phyloP scores from a whole-genome alignment of 2,329 filamentous ascomycete genomes.

The Colletotrichum filicis region DNA sequence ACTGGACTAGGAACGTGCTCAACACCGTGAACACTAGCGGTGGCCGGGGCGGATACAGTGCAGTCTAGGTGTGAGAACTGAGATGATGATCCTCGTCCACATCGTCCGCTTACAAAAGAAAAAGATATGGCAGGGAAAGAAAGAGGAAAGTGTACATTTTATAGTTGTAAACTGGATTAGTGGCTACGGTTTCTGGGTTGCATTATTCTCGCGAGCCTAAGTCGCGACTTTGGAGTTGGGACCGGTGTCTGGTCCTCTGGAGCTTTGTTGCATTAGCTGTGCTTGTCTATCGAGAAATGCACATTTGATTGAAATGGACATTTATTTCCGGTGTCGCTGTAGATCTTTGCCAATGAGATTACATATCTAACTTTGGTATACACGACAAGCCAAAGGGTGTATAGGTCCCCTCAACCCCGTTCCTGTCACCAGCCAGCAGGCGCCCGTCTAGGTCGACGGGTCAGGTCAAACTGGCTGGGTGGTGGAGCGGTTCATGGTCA shows the following conservation, averaged over 20 bases:
- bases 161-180: constrained; percentile 16
- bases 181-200: constrained; percentile 8
- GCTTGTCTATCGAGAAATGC: constrained; percentile 5
- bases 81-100: too few relatives aligned
- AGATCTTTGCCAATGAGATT: background rate
- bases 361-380: too few relatives aligned
- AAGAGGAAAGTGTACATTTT: constrained; percentile 22
- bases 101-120: too few relatives aligned
- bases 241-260: constrained; percentile 1
- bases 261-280: constrained; percentile 30
- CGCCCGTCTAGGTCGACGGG: too few relatives aligned
- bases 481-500: too few relatives aligned
- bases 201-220: constrained; percentile 19
- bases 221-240: constrained; percentile 27
- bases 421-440: too few relatives aligned
- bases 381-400: background rate
- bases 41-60: constrained; percentile 91
- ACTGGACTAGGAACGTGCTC: constrained; percentile 83
- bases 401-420: too few relatives aligned
- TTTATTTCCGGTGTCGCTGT: background rate
- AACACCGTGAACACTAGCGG: constrained; percentile 87
- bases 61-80: constrained; percentile 74
- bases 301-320: background rate
- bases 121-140: background rate
- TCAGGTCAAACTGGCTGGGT: too few relatives aligned